These are phyloP conservation scores for Solioccasus polychromus DNA, from an alignment of 768 basidiomycete genomes.

Conservation along the genomic window DNA sequence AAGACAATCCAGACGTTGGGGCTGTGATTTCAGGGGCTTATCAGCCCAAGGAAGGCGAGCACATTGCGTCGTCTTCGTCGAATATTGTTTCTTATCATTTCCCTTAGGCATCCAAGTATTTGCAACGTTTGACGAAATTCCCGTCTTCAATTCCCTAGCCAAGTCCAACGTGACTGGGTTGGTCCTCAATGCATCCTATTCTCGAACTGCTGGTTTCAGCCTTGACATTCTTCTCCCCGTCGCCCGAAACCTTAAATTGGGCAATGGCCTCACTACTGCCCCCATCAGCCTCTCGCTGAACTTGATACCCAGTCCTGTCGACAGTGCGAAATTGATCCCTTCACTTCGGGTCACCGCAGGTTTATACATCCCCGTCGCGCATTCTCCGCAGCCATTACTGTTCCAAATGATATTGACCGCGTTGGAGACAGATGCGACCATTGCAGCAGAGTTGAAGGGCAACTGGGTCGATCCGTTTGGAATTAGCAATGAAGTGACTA, in stretches of 20 bases:
- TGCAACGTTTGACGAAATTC: constrained; percentile 4
- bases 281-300: constrained; percentile 2
- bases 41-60: not conserved
- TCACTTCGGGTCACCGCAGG: constrained; percentile 3
- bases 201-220: not conserved
- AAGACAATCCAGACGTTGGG: constrained; percentile 1
- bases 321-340: not conserved
- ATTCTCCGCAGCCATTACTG: not conserved
- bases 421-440: not conserved
- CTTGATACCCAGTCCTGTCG: constrained; percentile 1
- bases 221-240: constrained; percentile 3
- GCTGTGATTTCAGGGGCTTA: not conserved
- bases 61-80: not conserved
- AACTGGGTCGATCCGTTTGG: constrained; percentile 7
- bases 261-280: constrained; percentile 4
- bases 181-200: constrained; percentile 5
- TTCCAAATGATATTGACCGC: constrained; percentile 5
- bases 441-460: constrained; percentile 1
- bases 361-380: constrained; percentile 1
- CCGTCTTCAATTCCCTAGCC: not conserved
- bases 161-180: constrained; percentile 3
- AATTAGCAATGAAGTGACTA: not conserved
- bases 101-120: constrained; percentile 4
- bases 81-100: not conserved
- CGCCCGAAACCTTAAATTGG: constrained; percentile 5